Evolutionary conservation across 2,329 filamentous ascomycete species (phyloP).

Genomic region (Cordyceps cateniannulata): DNA sequence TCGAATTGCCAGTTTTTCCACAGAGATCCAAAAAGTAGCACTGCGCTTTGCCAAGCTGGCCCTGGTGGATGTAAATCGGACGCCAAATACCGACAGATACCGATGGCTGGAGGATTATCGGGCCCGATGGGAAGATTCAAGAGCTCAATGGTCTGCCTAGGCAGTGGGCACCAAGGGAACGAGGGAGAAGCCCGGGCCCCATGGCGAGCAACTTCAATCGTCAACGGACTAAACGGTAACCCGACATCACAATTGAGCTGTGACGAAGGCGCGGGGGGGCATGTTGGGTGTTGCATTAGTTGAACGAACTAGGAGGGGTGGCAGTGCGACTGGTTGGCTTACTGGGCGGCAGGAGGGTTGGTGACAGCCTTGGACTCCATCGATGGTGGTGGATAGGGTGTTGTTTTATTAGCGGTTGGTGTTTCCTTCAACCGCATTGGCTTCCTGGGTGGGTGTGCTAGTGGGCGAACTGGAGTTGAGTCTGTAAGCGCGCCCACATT

Average conservation of each 20-base stretch:
- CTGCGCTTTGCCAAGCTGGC: neutral
- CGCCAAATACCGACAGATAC: neutral
- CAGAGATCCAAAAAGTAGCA: neutral
- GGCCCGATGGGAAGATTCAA: neutral
- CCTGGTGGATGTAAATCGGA: neutral
- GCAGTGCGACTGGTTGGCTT: neutral
- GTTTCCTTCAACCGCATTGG: neutral
- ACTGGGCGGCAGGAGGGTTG: neutral
- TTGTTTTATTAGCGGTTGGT: neutral
- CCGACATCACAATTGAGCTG: neutral
- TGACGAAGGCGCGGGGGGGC: neutral
- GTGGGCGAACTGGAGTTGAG: neutral
- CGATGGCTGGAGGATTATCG: neutral
- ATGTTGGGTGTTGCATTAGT: constrained; percentile 1
- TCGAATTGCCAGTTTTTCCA: neutral
- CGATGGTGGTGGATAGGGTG: neutral
- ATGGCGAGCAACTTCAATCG: neutral
- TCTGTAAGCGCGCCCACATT: neutral
- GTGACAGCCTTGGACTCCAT: constrained; percentile 3
- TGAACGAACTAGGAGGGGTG: constrained; percentile 2
- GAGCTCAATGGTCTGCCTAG: neutral
- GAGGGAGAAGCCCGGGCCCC: neutral
- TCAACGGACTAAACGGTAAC: neutral
- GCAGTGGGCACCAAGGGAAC: no score
- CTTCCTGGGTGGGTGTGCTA: neutral